A percentile compares a stretch with the other conserved stretches of the same genome.
Conservation (phyloP, 306 rosid genomes). For the Prunus campanulata region DNA sequence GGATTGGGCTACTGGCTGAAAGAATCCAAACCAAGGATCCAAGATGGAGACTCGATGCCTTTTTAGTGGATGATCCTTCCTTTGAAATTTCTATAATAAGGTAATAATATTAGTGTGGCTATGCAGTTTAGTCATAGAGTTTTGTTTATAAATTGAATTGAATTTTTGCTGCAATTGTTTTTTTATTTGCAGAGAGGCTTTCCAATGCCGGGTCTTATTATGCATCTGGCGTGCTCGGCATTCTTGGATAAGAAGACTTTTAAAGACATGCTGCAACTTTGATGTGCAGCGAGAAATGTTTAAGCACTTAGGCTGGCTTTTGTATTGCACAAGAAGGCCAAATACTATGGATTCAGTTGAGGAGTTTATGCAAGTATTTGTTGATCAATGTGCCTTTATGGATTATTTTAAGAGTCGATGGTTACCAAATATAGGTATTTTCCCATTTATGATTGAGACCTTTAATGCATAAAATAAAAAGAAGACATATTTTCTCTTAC, state of each 20-base stretch:
- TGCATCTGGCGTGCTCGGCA: conserved; percentile 75
- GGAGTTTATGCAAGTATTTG: conserved; percentile 76
- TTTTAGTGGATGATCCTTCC: conserved; percentile 73
- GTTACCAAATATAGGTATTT: conserved; percentile 63
- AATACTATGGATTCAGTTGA: conserved; percentile 57
- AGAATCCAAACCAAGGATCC: conserved; percentile 60
- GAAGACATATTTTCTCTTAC: neutral
- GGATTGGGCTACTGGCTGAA: conserved; percentile 66
- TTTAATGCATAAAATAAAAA: neutral
- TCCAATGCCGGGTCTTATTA: conserved; percentile 62
- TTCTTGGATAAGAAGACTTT: conserved; percentile 56
- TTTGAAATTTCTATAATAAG: conserved; percentile 53
- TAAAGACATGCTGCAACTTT: conserved; percentile 59
- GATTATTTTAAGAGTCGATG: conserved; percentile 65
- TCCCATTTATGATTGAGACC: conserved; percentile 12
- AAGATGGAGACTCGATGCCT: conserved; percentile 60
- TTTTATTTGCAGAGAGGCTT: conserved; percentile 58
- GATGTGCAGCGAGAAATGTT: conserved; percentile 66
- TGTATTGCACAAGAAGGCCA: conserved; percentile 60
- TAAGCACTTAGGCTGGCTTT: conserved; percentile 60
- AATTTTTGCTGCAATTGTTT: conserved; percentile 27
- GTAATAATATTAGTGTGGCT: conserved; percentile 28
- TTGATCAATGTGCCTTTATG: conserved; percentile 68
- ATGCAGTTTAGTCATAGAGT: conserved; percentile 7
- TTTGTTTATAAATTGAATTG: conserved; percentile 1